A percentile compares a stretch with the other conserved stretches of the same genome.
phyloP scores from a whole-genome alignment of 805 yeast species.

The Zygoascus biomembranicola region DNA sequence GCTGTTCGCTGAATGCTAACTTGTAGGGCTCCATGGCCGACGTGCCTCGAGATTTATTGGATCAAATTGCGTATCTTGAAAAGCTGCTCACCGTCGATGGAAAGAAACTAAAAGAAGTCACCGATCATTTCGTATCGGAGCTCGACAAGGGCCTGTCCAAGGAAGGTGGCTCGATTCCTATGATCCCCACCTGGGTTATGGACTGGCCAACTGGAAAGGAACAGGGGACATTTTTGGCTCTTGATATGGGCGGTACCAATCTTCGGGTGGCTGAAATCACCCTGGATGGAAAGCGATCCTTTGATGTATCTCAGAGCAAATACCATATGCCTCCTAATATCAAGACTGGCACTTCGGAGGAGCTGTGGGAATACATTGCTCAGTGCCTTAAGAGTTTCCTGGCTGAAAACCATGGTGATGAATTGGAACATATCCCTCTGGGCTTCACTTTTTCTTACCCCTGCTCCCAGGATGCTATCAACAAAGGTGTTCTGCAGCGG shows the following conservation, averaged over 20 bases:
- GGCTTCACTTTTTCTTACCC: constrained; percentile 97
- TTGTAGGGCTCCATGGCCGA: constrained; percentile 50
- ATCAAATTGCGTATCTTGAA: constrained; percentile 52
- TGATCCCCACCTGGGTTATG: constrained; percentile 96
- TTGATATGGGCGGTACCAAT: constrained; percentile 97
- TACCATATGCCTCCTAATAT: constrained; percentile 67
- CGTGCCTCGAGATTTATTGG: constrained; percentile 55
- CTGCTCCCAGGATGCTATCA: constrained; percentile 61
- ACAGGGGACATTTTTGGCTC: constrained; percentile 81
- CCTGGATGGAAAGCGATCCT: constrained; percentile 73
- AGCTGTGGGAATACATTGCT: constrained; percentile 82
- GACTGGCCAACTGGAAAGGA: constrained; percentile 90
- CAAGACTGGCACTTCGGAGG: constrained; percentile 70
- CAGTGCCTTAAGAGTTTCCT: constrained; percentile 66
- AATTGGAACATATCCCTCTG: constrained; percentile 51
- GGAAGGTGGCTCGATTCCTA: constrained; percentile 44
- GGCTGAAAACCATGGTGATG: constrained; percentile 43
- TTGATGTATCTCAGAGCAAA: constrained; percentile 81
- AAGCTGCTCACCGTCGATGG: constrained; percentile 52
- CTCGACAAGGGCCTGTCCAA: constrained; percentile 55
- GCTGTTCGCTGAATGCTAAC: neutral
- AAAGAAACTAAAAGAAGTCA: constrained; percentile 53
- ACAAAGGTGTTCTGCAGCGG: constrained; percentile 79
- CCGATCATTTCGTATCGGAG: constrained; percentile 69
- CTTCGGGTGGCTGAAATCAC: constrained; percentile 84